A percentile compares a stretch with the other conserved stretches of the same genome.
phyloP scores from a whole-genome alignment of 305 asterid genomes.

The Solanum hybrid region DNA sequence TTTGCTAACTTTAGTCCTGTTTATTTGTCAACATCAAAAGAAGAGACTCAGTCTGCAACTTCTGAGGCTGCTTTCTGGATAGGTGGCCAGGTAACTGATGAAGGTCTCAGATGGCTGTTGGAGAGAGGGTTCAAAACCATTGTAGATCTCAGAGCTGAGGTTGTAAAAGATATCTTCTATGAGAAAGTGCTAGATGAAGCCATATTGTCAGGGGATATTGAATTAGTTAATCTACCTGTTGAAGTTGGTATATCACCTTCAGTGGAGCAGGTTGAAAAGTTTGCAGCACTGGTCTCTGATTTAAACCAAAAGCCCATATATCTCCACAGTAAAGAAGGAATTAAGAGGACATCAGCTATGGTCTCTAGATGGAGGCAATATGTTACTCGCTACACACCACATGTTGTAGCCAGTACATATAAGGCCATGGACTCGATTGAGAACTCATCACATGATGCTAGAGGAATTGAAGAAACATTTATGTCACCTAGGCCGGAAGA shows the following conservation, averaged over 20 bases:
- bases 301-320: constrained; percentile 58
- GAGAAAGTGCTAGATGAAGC: constrained; percentile 48
- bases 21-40: constrained; percentile 46
- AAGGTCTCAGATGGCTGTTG: constrained; percentile 75
- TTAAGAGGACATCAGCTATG: constrained; percentile 72
- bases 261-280: constrained; percentile 63
- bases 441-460: constrained; percentile 27
- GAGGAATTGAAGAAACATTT: constrained; percentile 28
- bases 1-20: constrained; percentile 86
- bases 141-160: constrained; percentile 90
- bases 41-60: constrained; percentile 28
- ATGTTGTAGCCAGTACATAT: constrained; percentile 7
- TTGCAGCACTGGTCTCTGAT: constrained; percentile 65
- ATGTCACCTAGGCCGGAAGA: constrained; percentile 18
- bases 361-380: constrained; percentile 91
- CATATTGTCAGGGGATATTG: constrained; percentile 46
- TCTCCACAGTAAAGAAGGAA: constrained; percentile 93
- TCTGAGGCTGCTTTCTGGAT: constrained; percentile 70
- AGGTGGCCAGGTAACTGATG: constrained; percentile 96
- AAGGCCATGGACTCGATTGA: constrained; percentile 23
- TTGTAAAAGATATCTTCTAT: constrained; percentile 73
- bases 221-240: constrained; percentile 68
- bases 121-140: constrained; percentile 79
- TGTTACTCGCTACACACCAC: constrained; percentile 40
- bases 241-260: constrained; percentile 82